Conservation (phyloP, 768 basidiomycete genomes). For the Tylopilus sp. region DNA sequence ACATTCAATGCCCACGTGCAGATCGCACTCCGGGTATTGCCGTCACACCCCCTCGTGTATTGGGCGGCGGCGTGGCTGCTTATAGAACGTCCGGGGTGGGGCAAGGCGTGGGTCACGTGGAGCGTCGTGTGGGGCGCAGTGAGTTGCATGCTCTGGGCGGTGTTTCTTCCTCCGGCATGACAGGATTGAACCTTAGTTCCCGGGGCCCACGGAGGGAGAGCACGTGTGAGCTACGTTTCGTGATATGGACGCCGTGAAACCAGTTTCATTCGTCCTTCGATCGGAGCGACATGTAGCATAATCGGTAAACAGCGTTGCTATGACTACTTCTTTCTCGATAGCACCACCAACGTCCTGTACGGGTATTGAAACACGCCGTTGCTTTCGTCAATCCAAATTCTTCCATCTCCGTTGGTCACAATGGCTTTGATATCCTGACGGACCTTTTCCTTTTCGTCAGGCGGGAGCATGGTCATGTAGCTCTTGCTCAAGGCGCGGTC, state of each 20-base stretch:
- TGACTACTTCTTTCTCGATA: constrained; percentile 42
- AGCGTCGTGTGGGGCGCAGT: constrained; percentile 70
- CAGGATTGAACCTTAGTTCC: neutral
- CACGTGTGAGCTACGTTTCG: neutral
- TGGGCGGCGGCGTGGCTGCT: constrained; percentile 82
- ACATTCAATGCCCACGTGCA: constrained; percentile 84
- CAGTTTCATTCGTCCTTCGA: neutral
- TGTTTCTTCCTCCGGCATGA: constrained; percentile 90
- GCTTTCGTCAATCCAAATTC: constrained; percentile 71
- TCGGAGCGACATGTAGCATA: neutral
- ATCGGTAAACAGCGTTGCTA: neutral
- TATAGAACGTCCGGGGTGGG: constrained; percentile 44
- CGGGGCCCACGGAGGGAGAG: neutral
- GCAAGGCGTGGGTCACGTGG: constrained; percentile 73
- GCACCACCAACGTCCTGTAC: constrained; percentile 64
- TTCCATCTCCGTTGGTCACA: constrained; percentile 55
- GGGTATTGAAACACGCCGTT: constrained; percentile 78
- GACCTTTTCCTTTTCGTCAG: constrained; percentile 55
- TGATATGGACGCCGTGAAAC: neutral
- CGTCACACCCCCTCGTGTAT: constrained; percentile 74
- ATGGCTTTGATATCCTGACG: constrained; percentile 50
- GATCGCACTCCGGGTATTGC: constrained; percentile 74
- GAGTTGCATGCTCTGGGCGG: constrained; percentile 73
- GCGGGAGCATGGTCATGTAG: constrained; percentile 66
- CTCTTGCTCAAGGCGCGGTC: constrained; percentile 80